Base-by-base conservation (phyloP, 768 basidiomycete species). In the Rhodotorula kratochvilovae region DNA sequence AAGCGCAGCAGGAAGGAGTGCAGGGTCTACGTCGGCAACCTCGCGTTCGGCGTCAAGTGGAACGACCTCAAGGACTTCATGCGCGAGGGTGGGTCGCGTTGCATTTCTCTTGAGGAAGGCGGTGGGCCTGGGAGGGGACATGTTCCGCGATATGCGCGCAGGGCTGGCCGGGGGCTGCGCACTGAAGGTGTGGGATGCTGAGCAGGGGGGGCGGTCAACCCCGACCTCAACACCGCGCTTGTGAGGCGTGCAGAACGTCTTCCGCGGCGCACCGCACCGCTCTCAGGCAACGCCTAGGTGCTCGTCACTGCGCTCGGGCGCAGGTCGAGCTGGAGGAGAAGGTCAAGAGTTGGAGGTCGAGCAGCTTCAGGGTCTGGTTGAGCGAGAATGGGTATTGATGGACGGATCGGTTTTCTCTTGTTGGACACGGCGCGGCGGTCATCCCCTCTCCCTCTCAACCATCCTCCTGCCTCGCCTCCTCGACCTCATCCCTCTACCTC, bases 1-100 rank as follows among this genome's bases (percentile, higher is more conserved):
- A 94, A 96, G 81, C 86, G 89, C 79, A 92, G 90, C 89, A 92
- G 94, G 86, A 87, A 91, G 83, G 96, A 98, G 85, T 92, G 97
- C 81, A 86, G 95, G 77, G 92, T 98, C 78, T 99, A 99, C 79
- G 92, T 97, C 81, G 95, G 96, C 80, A 99, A 99, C 82, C 87
- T 99, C 82, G 92, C 91, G 80, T 99, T 97, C 85, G 91, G 95
- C 81, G 91, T 93, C 88, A 94, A 89, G 83, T 98, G 95, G 84
- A 87, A 92, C 83, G 96, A 98, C 84, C 85, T 99, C 82, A 92
- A 94, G 87, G 92, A 97, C 88, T 97, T 96, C 81, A 95, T 96
- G 92, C 87, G 91, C 89, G 91, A 91, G 92, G 93, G 94, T 96
- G 91, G 89, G 94, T 93, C 83, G 87, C 86, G 87, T 56, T 66